A percentile compares a stretch with the other conserved stretches of the same genome.
Evolutionary conservation across 2,329 filamentous ascomycete species (phyloP).

Genomic region (Fusarium domesticum): DNA sequence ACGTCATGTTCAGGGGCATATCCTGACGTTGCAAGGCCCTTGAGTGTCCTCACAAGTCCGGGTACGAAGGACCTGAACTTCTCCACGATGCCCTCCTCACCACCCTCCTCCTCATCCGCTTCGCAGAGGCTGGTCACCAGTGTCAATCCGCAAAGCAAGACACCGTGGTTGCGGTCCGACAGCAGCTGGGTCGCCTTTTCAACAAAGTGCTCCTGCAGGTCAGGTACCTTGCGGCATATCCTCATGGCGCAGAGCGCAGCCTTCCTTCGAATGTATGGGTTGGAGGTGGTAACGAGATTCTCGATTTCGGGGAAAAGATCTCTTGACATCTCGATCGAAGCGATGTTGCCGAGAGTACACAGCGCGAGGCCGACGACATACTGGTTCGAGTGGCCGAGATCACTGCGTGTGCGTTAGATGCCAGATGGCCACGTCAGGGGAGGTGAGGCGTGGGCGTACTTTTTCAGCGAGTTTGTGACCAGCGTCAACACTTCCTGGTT

Average conservation of each 20-base stretch:
- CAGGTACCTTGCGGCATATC: slow-evolving; percentile 96
- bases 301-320: slow-evolving; percentile 97
- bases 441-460: slow-evolving; percentile 53
- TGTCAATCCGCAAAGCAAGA: slow-evolving; percentile 87
- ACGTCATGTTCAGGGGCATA: slow-evolving; percentile 98
- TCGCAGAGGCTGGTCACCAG: slow-evolving; percentile 90
- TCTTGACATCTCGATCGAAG: slow-evolving; percentile 96
- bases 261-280: slow-evolving; percentile 97
- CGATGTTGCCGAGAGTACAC: slow-evolving; percentile 95
- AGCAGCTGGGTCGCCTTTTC: slow-evolving; percentile 88
- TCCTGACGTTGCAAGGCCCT: slow-evolving; percentile 87
- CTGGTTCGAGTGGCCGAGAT: slow-evolving; percentile 94
- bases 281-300: slow-evolving; percentile 82
- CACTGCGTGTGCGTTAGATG: slow-evolving; percentile 52
- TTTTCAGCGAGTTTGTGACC: slow-evolving; percentile 96
- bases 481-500: slow-evolving; percentile 97
- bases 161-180: slow-evolving; percentile 92
- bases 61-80: slow-evolving; percentile 87
- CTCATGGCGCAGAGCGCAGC: slow-evolving; percentile 98
- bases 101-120: slow-evolving; percentile 86
- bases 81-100: slow-evolving; percentile 85
- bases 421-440: background rate
- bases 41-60: slow-evolving; percentile 82
- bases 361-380: slow-evolving; percentile 96
- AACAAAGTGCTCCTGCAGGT: slow-evolving; percentile 93